A percentile compares a stretch with the other conserved stretches of the same genome.
Evolutionary conservation across 2,329 filamentous ascomycete species (phyloP).

Genomic region (Grosmannia penicillata): DNA sequence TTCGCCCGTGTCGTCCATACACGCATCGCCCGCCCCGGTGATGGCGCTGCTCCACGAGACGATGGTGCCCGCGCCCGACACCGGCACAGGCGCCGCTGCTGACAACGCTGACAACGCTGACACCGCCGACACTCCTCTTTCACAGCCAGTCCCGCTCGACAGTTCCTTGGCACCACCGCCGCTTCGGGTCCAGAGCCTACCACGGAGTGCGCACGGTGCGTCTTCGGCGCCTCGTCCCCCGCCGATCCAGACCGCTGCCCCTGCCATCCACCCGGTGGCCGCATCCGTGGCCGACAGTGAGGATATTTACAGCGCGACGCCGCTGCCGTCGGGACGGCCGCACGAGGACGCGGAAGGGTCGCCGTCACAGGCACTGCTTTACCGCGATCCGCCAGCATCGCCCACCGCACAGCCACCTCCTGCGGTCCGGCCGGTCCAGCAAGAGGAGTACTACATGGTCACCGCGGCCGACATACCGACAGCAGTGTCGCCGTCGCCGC

Average conservation of each 20-base stretch:
- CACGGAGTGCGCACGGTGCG: too few relatives aligned
- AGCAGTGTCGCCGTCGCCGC: background rate
- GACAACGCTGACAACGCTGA: background rate
- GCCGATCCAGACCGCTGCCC: too few relatives aligned
- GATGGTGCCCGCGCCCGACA: background rate
- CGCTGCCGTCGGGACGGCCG: conserved; percentile 9
- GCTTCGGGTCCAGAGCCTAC: background rate
- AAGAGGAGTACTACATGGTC: background rate
- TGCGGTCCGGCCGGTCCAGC: background rate
- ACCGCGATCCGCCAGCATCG: too few relatives aligned
- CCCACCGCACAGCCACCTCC: too few relatives aligned
- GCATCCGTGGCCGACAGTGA: conserved; percentile 1
- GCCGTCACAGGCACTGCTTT: too few relatives aligned
- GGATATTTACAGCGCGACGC: conserved; percentile 21
- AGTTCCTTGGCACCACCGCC: background rate
- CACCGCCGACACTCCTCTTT: background rate
- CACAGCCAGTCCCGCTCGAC: background rate
- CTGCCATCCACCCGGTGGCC: background rate
- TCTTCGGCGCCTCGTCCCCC: too few relatives aligned
- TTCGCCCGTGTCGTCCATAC: conserved; percentile 5
- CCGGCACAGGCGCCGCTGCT: too few relatives aligned
- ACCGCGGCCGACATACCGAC: background rate
- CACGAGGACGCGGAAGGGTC: background rate
- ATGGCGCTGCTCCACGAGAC: conserved; percentile 1
- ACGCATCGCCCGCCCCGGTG: conserved; percentile 4